phyloP scores from a whole-genome alignment of 768 basidiomycete species.

The Lactarius evosmus region DNA sequence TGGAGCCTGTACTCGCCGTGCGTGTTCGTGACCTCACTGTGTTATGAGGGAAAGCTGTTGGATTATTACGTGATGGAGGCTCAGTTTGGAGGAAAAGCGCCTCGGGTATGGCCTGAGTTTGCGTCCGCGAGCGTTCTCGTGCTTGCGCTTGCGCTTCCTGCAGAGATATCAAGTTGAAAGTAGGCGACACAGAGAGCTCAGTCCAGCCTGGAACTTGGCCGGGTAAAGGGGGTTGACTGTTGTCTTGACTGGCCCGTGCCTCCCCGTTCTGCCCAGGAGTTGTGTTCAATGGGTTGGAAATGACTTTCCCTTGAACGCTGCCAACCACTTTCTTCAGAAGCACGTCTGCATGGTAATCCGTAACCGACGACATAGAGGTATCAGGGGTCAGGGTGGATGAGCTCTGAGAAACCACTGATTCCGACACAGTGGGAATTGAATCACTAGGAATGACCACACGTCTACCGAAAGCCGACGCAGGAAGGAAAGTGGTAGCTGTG shows the following conservation, averaged over 20 bases:
- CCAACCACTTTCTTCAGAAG: slow-evolving; percentile 19
- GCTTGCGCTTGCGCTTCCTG: slow-evolving; percentile 71
- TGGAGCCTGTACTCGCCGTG: slow-evolving; percentile 55
- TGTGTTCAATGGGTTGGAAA: slow-evolving; percentile 20
- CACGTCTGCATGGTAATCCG: slow-evolving; percentile 19
- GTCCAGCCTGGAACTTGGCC: slow-evolving; percentile 44
- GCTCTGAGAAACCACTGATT: slow-evolving; percentile 35
- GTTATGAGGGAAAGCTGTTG: slow-evolving; percentile 17
- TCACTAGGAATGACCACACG: slow-evolving; percentile 21
- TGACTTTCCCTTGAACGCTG: slow-evolving; percentile 24
- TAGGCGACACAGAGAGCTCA: slow-evolving; percentile 44
- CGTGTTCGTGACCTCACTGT: slow-evolving; percentile 46
- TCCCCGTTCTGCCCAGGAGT: slow-evolving; percentile 7
- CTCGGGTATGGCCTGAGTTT: slow-evolving; percentile 38
- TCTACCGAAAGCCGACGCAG: slow-evolving; percentile 31
- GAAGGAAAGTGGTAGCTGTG: slow-evolving; percentile 35
- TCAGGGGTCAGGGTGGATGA: slow-evolving; percentile 32
- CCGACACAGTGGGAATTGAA: slow-evolving; percentile 28
- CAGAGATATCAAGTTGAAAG: slow-evolving; percentile 67
- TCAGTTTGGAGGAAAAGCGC: slow-evolving; percentile 37
- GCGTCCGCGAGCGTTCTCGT: slow-evolving; percentile 54
- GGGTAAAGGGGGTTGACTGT: slow-evolving; percentile 13
- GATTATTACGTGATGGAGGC: slow-evolving; percentile 28
- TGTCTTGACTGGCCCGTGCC: slow-evolving; percentile 19
- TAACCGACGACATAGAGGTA: slow-evolving; percentile 25